Percentiles rank a stretch among this genome's conserved stretches.
Evolutionary conservation across 805 yeast species (phyloP).

Genomic region (Cyberlindnera mycetangii): DNA sequence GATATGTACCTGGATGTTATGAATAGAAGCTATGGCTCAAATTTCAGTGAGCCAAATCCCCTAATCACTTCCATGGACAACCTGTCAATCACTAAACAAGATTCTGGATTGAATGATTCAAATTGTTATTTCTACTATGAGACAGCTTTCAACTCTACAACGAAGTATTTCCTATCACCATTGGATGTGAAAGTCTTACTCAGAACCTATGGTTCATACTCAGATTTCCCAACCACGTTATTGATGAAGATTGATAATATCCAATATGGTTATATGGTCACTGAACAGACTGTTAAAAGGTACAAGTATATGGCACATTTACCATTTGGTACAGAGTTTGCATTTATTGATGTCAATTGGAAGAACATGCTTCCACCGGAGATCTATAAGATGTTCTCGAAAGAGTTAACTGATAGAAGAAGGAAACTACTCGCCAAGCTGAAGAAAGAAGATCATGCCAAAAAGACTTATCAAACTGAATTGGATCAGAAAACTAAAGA

Average conservation of each 20-base stretch:
- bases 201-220: conserved; percentile 57
- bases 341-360: conserved; percentile 88
- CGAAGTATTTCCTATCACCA: conserved; percentile 67
- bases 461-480: conserved; percentile 51
- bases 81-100: conserved; percentile 15
- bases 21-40: conserved; percentile 31
- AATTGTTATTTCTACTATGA: conserved; percentile 72
- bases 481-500: conserved; percentile 56
- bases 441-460: conserved; percentile 59
- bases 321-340: conserved; percentile 82
- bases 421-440: conserved; percentile 46
- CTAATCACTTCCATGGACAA: conserved; percentile 15
- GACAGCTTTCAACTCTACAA: conserved; percentile 65
- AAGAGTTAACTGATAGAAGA: conserved; percentile 57
- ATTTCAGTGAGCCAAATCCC: conserved; percentile 20
- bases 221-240: conserved; percentile 65
- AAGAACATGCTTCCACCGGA: conserved; percentile 41
- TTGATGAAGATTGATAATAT: conserved; percentile 67
- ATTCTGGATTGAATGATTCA: conserved; percentile 31
- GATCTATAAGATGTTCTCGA: conserved; percentile 43
- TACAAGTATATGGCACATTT: conserved; percentile 76
- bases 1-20: conserved; percentile 42
- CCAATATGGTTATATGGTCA: conserved; percentile 58
- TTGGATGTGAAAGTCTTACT: conserved; percentile 76
- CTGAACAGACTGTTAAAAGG: conserved; percentile 54